These are phyloP conservation scores for Ocimum tenuiflorum DNA, from an alignment of 257 asterid genomes.

Conservation along the genomic window DNA sequence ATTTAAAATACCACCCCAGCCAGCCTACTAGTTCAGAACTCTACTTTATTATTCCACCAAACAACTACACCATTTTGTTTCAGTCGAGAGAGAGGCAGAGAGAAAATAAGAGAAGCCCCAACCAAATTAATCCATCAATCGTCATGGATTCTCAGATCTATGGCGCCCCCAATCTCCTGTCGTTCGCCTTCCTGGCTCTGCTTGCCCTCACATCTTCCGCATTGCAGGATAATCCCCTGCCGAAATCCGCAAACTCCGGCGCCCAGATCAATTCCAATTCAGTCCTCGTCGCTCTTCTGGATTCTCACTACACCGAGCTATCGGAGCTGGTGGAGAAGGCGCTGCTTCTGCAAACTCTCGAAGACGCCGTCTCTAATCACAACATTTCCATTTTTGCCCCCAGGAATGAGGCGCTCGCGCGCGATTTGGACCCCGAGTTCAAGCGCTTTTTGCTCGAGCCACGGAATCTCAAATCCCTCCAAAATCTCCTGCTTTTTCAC, in stretches of 20 bases:
- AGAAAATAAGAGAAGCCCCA: no score
- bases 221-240: slow-evolving; percentile 37
- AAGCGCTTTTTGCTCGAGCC: slow-evolving; percentile 82
- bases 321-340: slow-evolving; percentile 92
- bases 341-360: slow-evolving; percentile 70
- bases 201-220: slow-evolving; percentile 35
- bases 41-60: no score
- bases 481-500: slow-evolving; percentile 64
- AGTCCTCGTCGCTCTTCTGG: slow-evolving; percentile 78
- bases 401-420: slow-evolving; percentile 63
- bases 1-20: no score
- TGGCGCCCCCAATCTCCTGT: slow-evolving; percentile 16
- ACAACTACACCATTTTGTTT: no score
- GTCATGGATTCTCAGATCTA: slow-evolving; percentile 83
- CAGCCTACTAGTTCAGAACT: no score
- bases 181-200: slow-evolving; percentile 16
- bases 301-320: slow-evolving; percentile 83
- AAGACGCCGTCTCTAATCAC: slow-evolving; percentile 64
- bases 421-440: slow-evolving; percentile 86
- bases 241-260: neutral
- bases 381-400: slow-evolving; percentile 94
- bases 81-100: slow-evolving; percentile 12
- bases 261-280: slow-evolving; percentile 73
- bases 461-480: slow-evolving; percentile 71
- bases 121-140: neutral